Evolutionary conservation across 2,329 filamentous ascomycete genomes (phyloP), one percentile per base, ranked within the genome.

Genomic region (Xylariaceae sp.): DNA sequence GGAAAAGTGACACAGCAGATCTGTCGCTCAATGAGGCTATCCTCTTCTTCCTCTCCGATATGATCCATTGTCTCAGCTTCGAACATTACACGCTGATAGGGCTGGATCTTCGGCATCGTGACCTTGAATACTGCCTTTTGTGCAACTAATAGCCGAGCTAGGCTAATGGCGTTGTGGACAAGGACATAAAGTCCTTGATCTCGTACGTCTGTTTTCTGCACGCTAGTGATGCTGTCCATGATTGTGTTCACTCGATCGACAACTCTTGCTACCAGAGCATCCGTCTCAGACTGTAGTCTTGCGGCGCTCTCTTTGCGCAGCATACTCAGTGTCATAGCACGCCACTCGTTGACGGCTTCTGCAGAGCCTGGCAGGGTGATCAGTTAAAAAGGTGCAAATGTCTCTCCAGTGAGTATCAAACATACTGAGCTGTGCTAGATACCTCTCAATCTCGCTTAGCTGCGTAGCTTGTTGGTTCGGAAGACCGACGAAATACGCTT

Each of bases 1-100:
- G 84, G 84, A 48, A 85, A 87, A 2, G 79, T 80, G 18, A 85
- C 77, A 63, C 82, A 87, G 49, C 70, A 72, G 33, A 87, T 76
- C 46, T 82, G 75, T 45, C 80, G 70, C 40, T 70, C 70, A 14
- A 68, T 64, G 18, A 82, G 69, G 10, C 66, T 71, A 15, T 81
- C 78, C 53, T 84, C 82, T 51, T 82, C 79, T 58, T 81, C 79
- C 14, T 81, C 81, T 33, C 82, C 78, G 41, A 85, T 73, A 58
- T 87, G 82, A 58, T 87, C 83, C 84, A 87, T 87, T 3, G 69
- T 77, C 22, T 72, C 70, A 1, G 70, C 51, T 58, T 86, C 80
- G 60, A 86, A 87, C 44, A 76, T 63, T 3, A 75, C 70, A 50
- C 68, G 70, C 60, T 82, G 78, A 58, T 82, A 75, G 5, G 77